Evolutionary conservation across 148 eudicot species (phyloP).

Genomic region (Tetragonia tetragonoides): DNA sequence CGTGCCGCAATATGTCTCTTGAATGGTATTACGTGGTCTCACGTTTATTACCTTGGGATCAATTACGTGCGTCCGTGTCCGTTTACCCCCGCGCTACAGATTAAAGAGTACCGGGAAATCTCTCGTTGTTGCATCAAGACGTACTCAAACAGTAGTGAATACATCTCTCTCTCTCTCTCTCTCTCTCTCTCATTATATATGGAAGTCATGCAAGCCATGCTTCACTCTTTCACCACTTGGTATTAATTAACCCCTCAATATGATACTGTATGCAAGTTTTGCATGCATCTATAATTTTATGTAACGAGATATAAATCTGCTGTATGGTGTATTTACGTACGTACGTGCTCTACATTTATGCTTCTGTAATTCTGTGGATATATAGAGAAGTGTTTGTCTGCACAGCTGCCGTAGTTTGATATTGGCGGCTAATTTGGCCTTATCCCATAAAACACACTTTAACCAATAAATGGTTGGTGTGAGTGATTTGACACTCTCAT

Average conservation of each 20-base stretch:
- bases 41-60: conserved; percentile 51
- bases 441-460: too few species aligned
- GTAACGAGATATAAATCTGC: background rate
- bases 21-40: conserved; percentile 27
- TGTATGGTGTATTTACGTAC: too few species aligned
- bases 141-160: background rate
- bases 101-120: background rate
- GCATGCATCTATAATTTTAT: background rate
- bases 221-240: background rate
- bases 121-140: background rate
- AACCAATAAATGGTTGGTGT: too few species aligned
- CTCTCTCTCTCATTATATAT: background rate
- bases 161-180: conserved; percentile 1
- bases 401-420: too few species aligned
- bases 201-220: conserved; percentile 4
- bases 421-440: too few species aligned
- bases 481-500: too few species aligned
- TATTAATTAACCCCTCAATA: background rate
- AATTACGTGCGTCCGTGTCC: conserved; percentile 38
- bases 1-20: conserved; percentile 22
- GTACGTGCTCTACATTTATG: background rate
- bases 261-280: background rate
- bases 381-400: too few species aligned
- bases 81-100: conserved; percentile 6
- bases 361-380: too few species aligned